These are phyloP conservation scores for Fusarium haematococcum DNA, from an alignment of 2,329 filamentous ascomycete species.

Conservation along the genomic window DNA sequence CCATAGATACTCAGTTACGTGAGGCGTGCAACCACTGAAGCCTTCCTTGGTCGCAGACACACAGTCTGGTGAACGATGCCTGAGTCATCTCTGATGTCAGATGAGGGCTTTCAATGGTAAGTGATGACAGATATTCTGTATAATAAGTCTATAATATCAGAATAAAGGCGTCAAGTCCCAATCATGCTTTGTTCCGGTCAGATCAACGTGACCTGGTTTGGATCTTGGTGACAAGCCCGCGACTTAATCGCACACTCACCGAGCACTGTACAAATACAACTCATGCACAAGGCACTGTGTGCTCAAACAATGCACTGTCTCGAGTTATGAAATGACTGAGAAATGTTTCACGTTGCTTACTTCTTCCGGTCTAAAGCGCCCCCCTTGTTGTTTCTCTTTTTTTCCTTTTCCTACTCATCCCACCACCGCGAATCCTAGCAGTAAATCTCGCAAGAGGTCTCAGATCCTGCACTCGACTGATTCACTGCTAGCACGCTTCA, in stretches of 20 bases:
- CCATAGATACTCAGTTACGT: neutral
- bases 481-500: conserved; percentile 23
- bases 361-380: conserved; percentile 11
- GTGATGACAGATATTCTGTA: neutral
- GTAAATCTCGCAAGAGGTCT: conserved; percentile 32
- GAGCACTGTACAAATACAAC: neutral
- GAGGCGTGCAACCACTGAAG: neutral
- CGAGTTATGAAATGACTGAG: conserved; percentile 15
- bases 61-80: neutral
- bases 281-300: conserved; percentile 7
- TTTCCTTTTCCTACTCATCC: neutral
- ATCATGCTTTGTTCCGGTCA: neutral
- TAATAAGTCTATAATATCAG: neutral
- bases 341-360: conserved; percentile 28
- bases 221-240: neutral
- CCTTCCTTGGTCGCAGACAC: neutral
- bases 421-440: neutral
- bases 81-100: neutral
- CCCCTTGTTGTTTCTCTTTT: conserved; percentile 26
- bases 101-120: neutral
- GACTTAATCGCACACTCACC: neutral
- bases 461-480: conserved; percentile 40
- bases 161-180: neutral
- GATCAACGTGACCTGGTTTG: neutral
- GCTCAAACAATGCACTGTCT: conserved; percentile 7